A percentile compares a stretch with the other conserved stretches of the same genome.
These are phyloP conservation scores for Comarum palustre DNA, from an alignment of 306 rosid genomes.

Conservation along the genomic window DNA sequence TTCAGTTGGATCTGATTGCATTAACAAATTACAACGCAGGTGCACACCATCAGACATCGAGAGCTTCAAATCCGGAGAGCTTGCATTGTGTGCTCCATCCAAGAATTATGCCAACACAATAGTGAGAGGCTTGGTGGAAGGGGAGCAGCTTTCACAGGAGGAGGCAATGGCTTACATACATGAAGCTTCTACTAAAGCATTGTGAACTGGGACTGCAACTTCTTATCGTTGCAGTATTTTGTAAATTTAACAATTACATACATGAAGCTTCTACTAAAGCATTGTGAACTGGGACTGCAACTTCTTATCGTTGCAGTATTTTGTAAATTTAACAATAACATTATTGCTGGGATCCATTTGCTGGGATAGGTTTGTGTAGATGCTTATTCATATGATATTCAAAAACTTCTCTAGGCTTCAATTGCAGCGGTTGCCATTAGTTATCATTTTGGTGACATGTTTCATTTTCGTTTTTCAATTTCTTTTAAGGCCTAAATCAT, in stretches of 20 bases:
- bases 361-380: background rate
- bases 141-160: conserved; percentile 58
- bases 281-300: conserved; percentile 29
- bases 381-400: background rate
- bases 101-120: conserved; percentile 52
- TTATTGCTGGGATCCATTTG: background rate
- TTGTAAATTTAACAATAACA: conserved; percentile 9
- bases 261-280: conserved; percentile 48
- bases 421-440: background rate
- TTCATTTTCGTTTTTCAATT: background rate
- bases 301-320: background rate
- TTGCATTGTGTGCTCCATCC: conserved; percentile 52
- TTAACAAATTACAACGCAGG: conserved; percentile 33
- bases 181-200: conserved; percentile 46
- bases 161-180: conserved; percentile 62
- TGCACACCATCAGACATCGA: conserved; percentile 41
- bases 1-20: background rate
- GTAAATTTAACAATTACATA: conserved; percentile 35
- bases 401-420: background rate
- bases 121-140: conserved; percentile 67
- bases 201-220: conserved; percentile 28
- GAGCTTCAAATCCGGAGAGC: conserved; percentile 56
- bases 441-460: background rate
- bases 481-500: background rate
- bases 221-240: background rate